These are phyloP conservation scores for Trichosanthes truncata DNA, from an alignment of 306 rosid species.

Conservation along the genomic window DNA sequence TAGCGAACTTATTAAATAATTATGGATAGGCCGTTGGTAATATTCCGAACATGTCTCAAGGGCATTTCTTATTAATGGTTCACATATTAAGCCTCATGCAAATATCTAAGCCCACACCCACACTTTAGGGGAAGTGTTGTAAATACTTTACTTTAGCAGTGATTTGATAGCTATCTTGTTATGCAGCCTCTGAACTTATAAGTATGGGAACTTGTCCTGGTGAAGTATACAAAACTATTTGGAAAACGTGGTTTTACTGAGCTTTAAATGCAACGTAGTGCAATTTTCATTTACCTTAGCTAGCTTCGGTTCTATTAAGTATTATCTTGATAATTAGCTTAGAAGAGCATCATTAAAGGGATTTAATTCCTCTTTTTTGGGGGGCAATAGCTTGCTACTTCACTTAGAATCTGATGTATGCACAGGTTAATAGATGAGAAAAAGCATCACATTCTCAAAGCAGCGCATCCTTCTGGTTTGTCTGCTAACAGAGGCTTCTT, in stretches of 20 bases:
- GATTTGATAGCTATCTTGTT: background rate
- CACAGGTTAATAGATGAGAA: slow-evolving; percentile 68
- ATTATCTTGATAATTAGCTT: background rate
- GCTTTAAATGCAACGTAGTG: background rate
- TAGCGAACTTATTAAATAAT: background rate
- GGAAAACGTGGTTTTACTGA: background rate
- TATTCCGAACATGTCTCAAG: background rate
- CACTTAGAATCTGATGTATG: background rate
- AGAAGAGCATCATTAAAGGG: background rate
- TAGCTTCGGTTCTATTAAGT: background rate
- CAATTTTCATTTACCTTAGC: background rate
- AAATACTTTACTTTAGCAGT: background rate
- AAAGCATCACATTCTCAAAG: slow-evolving; percentile 76
- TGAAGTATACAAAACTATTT: background rate
- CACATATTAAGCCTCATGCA: background rate
- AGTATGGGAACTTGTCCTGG: background rate
- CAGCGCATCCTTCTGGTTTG: slow-evolving; percentile 98
- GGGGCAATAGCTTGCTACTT: background rate
- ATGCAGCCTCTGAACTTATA: background rate
- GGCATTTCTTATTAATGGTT: background rate
- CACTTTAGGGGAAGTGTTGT: background rate
- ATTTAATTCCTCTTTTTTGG: background rate
- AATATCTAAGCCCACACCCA: background rate
- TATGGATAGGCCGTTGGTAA: background rate
- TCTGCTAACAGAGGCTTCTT: slow-evolving; percentile 92